These are phyloP conservation scores for Sutorius eximius DNA, from an alignment of 1,284 basidiomycete species.

Conservation along the genomic window DNA sequence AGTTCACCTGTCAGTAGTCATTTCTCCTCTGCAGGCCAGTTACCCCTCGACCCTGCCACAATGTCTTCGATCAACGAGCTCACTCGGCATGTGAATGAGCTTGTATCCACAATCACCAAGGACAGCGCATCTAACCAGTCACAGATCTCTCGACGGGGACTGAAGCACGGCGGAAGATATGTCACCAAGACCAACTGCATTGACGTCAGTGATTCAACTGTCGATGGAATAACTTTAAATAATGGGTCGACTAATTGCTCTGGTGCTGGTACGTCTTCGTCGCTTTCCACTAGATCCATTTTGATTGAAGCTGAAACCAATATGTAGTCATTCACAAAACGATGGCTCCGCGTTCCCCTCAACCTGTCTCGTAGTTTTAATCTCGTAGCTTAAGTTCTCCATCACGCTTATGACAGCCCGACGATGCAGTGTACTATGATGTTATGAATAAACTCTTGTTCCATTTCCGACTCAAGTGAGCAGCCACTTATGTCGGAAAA, in stretches of 20 bases:
- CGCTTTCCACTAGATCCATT: no score
- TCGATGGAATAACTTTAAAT: constrained; percentile 16
- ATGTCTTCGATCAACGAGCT: constrained; percentile 1
- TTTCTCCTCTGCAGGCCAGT: neutral
- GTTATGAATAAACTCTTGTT: neutral
- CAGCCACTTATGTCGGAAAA: no score
- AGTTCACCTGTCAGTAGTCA: neutral
- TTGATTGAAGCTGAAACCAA: neutral
- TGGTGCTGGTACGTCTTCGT: constrained; percentile 17
- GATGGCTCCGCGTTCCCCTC: neutral
- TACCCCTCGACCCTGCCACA: neutral
- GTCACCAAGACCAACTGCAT: constrained; percentile 12
- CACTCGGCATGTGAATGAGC: neutral
- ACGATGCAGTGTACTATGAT: neutral
- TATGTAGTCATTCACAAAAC: constrained; percentile 11
- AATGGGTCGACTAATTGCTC: constrained; percentile 3
- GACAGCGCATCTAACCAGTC: neutral
- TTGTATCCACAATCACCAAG: neutral
- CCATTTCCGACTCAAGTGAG: neutral
- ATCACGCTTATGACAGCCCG: no score
- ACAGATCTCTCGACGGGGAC: neutral
- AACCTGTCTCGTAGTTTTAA: neutral
- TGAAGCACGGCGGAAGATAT: neutral
- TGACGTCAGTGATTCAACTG: neutral
- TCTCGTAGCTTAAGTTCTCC: no score